A percentile compares a stretch with the other conserved stretches of the same genome.
Conservation (phyloP, 495 filamentous ascomycete species). For the Immersiella caudata region DNA sequence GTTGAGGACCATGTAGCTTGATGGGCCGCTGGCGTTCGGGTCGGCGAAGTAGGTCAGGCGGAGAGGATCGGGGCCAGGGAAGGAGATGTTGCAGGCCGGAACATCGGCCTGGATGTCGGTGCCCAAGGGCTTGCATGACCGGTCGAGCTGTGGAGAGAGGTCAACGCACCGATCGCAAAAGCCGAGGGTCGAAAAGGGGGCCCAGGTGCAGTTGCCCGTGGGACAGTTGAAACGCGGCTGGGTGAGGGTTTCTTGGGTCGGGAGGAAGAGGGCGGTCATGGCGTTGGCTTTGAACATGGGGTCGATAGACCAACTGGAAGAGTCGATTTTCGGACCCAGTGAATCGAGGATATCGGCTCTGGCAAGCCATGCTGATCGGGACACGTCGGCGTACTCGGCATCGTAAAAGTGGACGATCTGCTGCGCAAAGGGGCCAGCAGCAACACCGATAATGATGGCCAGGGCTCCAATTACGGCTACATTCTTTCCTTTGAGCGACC, state of each 20-base stretch:
- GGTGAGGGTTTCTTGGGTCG: neutral
- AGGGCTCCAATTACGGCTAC: neutral
- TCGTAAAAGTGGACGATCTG: slow-evolving; percentile 9
- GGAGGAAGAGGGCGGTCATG: neutral
- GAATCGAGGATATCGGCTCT: neutral
- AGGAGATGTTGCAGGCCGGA: neutral
- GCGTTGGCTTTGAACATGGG: neutral
- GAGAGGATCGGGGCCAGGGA: neutral
- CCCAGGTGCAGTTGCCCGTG: slow-evolving; percentile 15
- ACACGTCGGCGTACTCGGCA: neutral
- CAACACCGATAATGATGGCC: neutral
- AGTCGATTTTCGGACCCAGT: neutral
- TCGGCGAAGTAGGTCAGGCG: slow-evolving; percentile 7
- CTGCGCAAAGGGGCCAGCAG: slow-evolving; percentile 6
- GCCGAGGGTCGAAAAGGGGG: slow-evolving; percentile 4
- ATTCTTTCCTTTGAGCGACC: neutral
- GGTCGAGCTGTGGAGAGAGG: slow-evolving; percentile 7
- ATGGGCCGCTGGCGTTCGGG: neutral
- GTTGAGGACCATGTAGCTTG: neutral
- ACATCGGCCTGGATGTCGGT: neutral
- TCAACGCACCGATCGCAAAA: slow-evolving; percentile 10
- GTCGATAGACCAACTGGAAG: neutral
- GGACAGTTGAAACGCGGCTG: neutral
- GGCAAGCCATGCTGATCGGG: neutral
- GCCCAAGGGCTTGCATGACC: neutral